Conservation (phyloP, 1,139 yeast genomes). For the Yamadazyma atlantica region DNA sequence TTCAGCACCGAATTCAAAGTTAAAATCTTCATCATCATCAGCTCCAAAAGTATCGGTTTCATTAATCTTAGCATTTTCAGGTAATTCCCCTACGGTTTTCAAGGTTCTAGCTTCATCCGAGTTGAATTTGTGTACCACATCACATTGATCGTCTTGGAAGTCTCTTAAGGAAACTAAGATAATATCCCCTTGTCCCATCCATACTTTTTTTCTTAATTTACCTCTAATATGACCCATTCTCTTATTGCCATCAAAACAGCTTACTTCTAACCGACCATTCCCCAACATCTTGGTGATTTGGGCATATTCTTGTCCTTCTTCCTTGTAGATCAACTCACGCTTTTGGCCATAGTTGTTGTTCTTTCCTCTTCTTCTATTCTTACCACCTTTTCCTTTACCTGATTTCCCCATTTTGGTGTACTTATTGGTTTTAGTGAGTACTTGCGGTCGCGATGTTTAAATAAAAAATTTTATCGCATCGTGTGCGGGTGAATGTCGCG, state of each 20-base stretch:
- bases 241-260: slow-evolving; percentile 89
- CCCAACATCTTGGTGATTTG: slow-evolving; percentile 98
- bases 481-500: no score
- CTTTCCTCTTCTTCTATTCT: slow-evolving; percentile 99
- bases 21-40: slow-evolving; percentile 96
- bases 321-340: slow-evolving; percentile 89
- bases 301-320: slow-evolving; percentile 98
- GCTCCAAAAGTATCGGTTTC: slow-evolving; percentile 97
- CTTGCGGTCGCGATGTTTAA: neutral
- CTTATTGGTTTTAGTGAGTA: no score
- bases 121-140: slow-evolving; percentile 93
- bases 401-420: slow-evolving; percentile 43
- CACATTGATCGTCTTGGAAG: slow-evolving; percentile 98
- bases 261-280: slow-evolving; percentile 93
- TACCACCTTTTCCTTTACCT: slow-evolving; percentile 62
- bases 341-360: slow-evolving; percentile 87
- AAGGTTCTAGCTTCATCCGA: slow-evolving; percentile 98
- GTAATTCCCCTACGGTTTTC: slow-evolving; percentile 95
- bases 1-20: slow-evolving; percentile 97
- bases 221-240: slow-evolving; percentile 99
- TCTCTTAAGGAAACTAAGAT: slow-evolving; percentile 95
- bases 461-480: neutral
- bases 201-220: slow-evolving; percentile 97
- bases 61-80: slow-evolving; percentile 94
- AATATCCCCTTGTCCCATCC: slow-evolving; percentile 99